These are phyloP conservation scores for Chaetomiaceae sp. DNA, from an alignment of 2,329 filamentous ascomycete genomes.

Conservation along the genomic window DNA sequence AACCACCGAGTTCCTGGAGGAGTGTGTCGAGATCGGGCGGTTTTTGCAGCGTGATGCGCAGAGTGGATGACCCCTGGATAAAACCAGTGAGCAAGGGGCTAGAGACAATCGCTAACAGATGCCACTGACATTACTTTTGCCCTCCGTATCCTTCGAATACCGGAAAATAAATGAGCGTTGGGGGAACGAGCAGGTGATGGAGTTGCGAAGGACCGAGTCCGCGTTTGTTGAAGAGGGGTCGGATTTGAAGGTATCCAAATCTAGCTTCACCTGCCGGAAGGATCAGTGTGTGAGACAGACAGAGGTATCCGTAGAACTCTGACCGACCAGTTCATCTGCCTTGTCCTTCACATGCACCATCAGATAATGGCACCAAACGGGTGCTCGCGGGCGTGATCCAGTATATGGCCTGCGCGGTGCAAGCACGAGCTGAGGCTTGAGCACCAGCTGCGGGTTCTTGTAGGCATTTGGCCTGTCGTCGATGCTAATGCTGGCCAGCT, in stretches of 20 bases:
- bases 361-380: constrained; percentile 20
- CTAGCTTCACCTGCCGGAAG: constrained; percentile 20
- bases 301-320: too few relatives aligned
- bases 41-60: constrained; percentile 14
- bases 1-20: constrained; percentile 12
- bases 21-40: constrained; percentile 15
- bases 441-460: constrained; percentile 24
- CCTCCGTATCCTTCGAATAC: constrained; percentile 11
- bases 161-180: constrained; percentile 17
- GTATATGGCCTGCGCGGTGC: constrained; percentile 18
- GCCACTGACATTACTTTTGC: neutral
- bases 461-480: constrained; percentile 19
- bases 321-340: constrained; percentile 24
- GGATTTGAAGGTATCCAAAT: constrained; percentile 21
- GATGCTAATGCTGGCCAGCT: constrained; percentile 19
- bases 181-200: constrained; percentile 7
- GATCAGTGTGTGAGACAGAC: neutral
- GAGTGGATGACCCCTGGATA: constrained; percentile 4
- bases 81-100: neutral
- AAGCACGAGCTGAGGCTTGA: constrained; percentile 23
- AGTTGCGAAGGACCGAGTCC: neutral
- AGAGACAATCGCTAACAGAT: neutral
- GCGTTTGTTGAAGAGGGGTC: neutral
- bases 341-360: constrained; percentile 28
- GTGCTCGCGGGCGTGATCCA: constrained; percentile 12